A percentile compares a stretch with the other conserved stretches of the same genome.
Conservation (phyloP, 495 filamentous ascomycete species). For the Thermothielavioides terrestris region DNA sequence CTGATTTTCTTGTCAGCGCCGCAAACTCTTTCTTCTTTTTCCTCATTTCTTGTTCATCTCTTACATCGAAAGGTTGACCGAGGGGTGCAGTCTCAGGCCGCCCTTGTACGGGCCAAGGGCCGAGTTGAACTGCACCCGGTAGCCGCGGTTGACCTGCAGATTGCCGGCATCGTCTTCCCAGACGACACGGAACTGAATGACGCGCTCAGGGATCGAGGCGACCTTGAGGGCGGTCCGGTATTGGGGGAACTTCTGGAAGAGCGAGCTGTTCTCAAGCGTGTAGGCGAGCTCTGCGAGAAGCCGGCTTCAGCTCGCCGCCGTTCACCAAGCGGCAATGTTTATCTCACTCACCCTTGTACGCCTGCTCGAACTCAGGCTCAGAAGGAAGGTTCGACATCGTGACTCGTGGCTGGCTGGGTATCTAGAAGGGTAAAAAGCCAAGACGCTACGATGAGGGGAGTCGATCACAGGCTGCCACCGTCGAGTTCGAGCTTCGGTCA, state of each 20-base stretch:
- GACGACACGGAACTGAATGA: conserved; percentile 94
- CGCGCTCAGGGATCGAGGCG: conserved; percentile 84
- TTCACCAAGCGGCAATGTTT: not conserved
- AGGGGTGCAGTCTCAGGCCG: conserved; percentile 89
- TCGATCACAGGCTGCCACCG: conserved; percentile 9
- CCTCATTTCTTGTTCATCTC: not conserved
- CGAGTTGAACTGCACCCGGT: conserved; percentile 98
- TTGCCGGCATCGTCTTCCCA: conserved; percentile 92
- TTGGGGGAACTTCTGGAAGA: conserved; percentile 90
- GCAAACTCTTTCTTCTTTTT: not conserved
- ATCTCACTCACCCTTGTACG: conserved; percentile 87
- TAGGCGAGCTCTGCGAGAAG: conserved; percentile 68
- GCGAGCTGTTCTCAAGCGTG: conserved; percentile 84
- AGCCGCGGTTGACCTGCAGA: conserved; percentile 91
- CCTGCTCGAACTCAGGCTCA: conserved; percentile 99
- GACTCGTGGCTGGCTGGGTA: conserved; percentile 4
- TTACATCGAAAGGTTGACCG: conserved; percentile 86
- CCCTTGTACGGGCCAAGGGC: conserved; percentile 98
- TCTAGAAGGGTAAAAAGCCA: conserved; percentile 1
- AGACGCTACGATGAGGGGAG: not conserved
- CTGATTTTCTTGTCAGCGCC: conserved; percentile 21
- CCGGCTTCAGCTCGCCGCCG: conserved; percentile 8
- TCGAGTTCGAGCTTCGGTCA: conserved; percentile 7
- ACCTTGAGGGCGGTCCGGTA: conserved; percentile 85
- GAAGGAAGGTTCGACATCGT: conserved; percentile 75